Base-by-base conservation (phyloP, 495 filamentous ascomycete species). In the Podospora didyma region DNA sequence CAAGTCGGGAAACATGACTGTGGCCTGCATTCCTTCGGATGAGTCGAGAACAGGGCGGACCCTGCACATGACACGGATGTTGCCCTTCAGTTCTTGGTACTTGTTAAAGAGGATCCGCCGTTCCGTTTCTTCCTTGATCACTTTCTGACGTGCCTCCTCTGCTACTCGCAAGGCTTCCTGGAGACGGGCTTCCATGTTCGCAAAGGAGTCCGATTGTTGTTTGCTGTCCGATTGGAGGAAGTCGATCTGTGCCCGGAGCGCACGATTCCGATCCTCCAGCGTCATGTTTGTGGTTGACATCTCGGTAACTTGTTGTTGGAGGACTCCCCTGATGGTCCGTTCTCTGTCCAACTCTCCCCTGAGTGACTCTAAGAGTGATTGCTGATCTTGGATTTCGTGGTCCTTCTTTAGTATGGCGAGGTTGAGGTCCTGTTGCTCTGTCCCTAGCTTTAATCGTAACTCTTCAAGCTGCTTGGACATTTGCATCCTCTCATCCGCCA, bases 71-170 rank as follows among this genome's bases (percentile, higher is more conserved):
- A 99, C 94, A 10, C 94, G 89, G 61, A 99, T 99, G 62, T 99
- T 99, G 53, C 94, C 94, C 71, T 96, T 96, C n/a, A 99, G 80
- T 62, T 99, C 95, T 68, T 97, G 92, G 35, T 97, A 92, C 69
- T 96, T 92, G 68, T 97, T 97, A 75, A 97, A 96, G 10, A 99
- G 82, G 62, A 94, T 92, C 37, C 95, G 85, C 24, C 94, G 82
- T 21, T 96, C 74, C 1, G 89, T 95, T 68, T 99, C 94, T 69
- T 99, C 94, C 53, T 83, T 87, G 49, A 94, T 86, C 26, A 99
- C 74, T 66, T 93, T 96, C 54, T 90, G 87, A 49, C 90, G 86
- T 2, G 86, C 84, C 42, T 82, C 78, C 26, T 86, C 81, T 3
- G 84, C 88, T 28, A 85, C 75, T 26, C 80, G 78, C 26, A 88